Evolutionary conservation across 2,329 filamentous ascomycete genomes (phyloP), one percentile per base, ranked within the genome.

Genomic region (Pseudogymnoascus sp.): DNA sequence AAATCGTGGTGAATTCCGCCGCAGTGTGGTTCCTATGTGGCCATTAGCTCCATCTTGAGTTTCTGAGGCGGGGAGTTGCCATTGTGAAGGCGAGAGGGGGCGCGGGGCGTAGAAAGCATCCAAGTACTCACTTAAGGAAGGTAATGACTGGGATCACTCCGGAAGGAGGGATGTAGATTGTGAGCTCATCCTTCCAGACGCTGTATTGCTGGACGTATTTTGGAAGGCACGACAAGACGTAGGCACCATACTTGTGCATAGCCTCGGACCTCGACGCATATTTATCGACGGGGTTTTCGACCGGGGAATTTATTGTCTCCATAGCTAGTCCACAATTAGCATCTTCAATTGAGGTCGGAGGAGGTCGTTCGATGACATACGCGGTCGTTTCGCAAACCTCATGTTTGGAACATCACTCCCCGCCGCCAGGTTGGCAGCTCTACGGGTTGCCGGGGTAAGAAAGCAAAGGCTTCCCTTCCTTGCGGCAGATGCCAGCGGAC

Each of bases 161-260:
- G 39, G 89, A 80, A 1, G 95, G 95, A 59, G 91, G 83, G 73
- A 97, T 95, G 78, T 96, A 93, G 76, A 97, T 91, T 71, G 89
- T 92, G 75, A 99, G 86, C 79, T 99, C 95, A 75, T 99, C 95
- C 81, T 99, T 99, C 95, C 95, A 99, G 63, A 99, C 93, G 11
- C 93, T 96, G 81, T 97, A 97, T 80, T 99, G 95, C 81, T 99
- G 96, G 72, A 99, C 86, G 79, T 96, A 97, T 82, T 97, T 97
- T 72, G 95, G 96, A 73, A 99, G 79, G 77, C 91, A 96, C 70
- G 92, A 93, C 86, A 99, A 93, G 73, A 99, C 80, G 84, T 96
- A 99, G 74, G 96, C 87, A 73, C 95, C 95, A 75, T 99, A 99
- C 73, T 87, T 89, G 82, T 99, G 95, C 74, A 97, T 82, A 74